These are phyloP conservation scores for Hirsutella minnesotensis DNA, from an alignment of 2,329 filamentous ascomycete species.

Conservation along the genomic window DNA sequence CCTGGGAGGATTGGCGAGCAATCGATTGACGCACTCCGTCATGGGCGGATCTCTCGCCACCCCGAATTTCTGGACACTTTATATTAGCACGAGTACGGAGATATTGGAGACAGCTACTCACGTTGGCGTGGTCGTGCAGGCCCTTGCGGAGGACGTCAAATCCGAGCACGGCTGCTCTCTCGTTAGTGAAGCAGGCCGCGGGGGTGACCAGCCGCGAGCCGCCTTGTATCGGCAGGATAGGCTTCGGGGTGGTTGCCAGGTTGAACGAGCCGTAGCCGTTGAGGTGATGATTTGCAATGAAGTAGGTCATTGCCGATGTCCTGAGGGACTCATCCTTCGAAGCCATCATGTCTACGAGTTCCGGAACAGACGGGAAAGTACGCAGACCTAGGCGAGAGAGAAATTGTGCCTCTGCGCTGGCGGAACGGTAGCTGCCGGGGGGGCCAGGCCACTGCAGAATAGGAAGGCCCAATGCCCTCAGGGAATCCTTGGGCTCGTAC, in stretches of 20 bases:
- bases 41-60: slow-evolving; percentile 76
- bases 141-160: slow-evolving; percentile 68
- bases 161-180: slow-evolving; percentile 62
- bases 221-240: slow-evolving; percentile 64
- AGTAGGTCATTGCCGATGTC: slow-evolving; percentile 66
- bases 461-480: slow-evolving; percentile 60
- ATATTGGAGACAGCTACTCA: slow-evolving; percentile 16
- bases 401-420: slow-evolving; percentile 63
- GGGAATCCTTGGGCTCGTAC: slow-evolving; percentile 63
- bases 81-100: slow-evolving; percentile 3
- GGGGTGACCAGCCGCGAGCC: slow-evolving; percentile 59
- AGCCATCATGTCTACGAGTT: slow-evolving; percentile 69
- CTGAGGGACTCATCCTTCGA: slow-evolving; percentile 47
- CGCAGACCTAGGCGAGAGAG: slow-evolving; percentile 62
- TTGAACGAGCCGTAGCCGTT: slow-evolving; percentile 63
- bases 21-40: slow-evolving; percentile 58
- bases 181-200: slow-evolving; percentile 71
- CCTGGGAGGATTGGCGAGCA: slow-evolving; percentile 61
- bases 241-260: slow-evolving; percentile 38
- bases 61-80: slow-evolving; percentile 54
- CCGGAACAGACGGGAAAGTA: slow-evolving; percentile 55
- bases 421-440: slow-evolving; percentile 48
- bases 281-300: slow-evolving; percentile 64
- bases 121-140: slow-evolving; percentile 62
- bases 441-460: slow-evolving; percentile 71